These are phyloP conservation scores for Senna tora DNA, from an alignment of 306 rosid genomes.

Conservation along the genomic window DNA sequence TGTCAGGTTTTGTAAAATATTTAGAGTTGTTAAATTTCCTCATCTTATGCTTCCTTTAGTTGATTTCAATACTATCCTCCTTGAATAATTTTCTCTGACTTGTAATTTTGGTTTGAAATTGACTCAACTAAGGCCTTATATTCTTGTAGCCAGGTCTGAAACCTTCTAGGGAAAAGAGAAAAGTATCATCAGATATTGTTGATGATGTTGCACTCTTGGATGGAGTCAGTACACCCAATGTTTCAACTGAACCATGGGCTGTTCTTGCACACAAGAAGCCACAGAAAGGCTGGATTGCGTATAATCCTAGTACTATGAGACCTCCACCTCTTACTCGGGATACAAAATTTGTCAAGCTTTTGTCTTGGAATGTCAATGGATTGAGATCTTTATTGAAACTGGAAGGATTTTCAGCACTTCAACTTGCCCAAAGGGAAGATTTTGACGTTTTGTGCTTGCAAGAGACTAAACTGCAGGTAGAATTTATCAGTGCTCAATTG, in stretches of 20 bases:
- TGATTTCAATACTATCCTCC: not conserved
- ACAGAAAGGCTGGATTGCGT: conserved; percentile 87
- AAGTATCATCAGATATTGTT: conserved; percentile 48
- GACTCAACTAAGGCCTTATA: conserved; percentile 24
- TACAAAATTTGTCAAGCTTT: conserved; percentile 68
- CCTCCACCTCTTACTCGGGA: conserved; percentile 59
- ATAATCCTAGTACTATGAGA: conserved; percentile 90
- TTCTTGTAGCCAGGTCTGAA: conserved; percentile 52
- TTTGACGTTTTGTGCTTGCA: conserved; percentile 91
- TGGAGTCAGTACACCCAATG: conserved; percentile 35
- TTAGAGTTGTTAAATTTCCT: conserved; percentile 25
- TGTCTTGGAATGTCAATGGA: conserved; percentile 98
- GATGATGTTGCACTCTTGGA: conserved; percentile 36
- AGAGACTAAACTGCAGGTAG: conserved; percentile 95
- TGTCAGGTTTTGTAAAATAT: conserved; percentile 57
- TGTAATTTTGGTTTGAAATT: conserved; percentile 29
- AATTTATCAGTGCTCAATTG: conserved; percentile 32
- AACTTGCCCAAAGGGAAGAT: conserved; percentile 86
- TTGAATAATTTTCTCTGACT: conserved; percentile 12
- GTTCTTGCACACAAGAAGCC: conserved; percentile 96
- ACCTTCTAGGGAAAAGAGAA: conserved; percentile 47
- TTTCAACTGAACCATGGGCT: conserved; percentile 79
- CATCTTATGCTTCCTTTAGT: not conserved
- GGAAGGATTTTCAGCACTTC: conserved; percentile 75
- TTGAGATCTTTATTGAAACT: conserved; percentile 82